A percentile compares a stretch with the other conserved stretches of the same genome.
Conservation (phyloP, 371 early-diverging fungal genomes). For the Dichotomocladium elegans region DNA sequence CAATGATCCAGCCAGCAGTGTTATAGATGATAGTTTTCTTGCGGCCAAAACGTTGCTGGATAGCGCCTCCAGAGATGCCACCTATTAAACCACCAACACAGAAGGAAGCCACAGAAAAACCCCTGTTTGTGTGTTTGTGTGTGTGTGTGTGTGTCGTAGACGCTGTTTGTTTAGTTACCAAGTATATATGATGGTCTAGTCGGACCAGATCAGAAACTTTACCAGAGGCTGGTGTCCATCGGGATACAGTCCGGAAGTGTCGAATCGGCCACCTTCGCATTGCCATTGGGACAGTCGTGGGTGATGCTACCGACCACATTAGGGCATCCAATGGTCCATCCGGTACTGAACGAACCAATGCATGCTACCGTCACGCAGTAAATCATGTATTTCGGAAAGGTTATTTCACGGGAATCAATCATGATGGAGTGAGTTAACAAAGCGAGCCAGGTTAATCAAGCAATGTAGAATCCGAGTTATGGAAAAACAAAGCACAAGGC, state of each 20-base stretch:
- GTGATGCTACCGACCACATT: constrained; percentile 37
- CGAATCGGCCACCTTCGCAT: constrained; percentile 15
- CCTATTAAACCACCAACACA: constrained; percentile 66
- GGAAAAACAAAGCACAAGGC: too few relatives aligned
- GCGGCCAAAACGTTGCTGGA: constrained; percentile 56
- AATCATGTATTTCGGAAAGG: constrained; percentile 38
- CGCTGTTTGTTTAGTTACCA: too few relatives aligned
- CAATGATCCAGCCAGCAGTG: constrained; percentile 53
- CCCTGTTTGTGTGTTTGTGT: too few relatives aligned
- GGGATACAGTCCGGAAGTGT: constrained; percentile 27
- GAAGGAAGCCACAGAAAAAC: constrained; percentile 53
- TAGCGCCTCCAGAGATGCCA: constrained; percentile 50
- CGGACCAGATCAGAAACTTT: too few relatives aligned
- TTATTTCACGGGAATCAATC: constrained; percentile 40
- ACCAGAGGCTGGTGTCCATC: constrained; percentile 18
- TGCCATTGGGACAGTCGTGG: constrained; percentile 26
- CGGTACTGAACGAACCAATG: constrained; percentile 34
- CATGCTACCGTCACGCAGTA: constrained; percentile 34
- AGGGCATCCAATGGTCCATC: constrained; percentile 44
- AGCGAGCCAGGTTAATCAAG: too few relatives aligned
- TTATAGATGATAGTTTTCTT: constrained; percentile 50
- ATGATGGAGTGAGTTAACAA: background rate
- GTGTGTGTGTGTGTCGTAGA: too few relatives aligned
- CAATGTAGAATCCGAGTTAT: too few relatives aligned
- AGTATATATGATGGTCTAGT: too few relatives aligned